A percentile compares a stretch with the other conserved stretches of the same genome.
These are phyloP conservation scores for Orbilia oligospora DNA, from an alignment of 2,329 filamentous ascomycete genomes.

Conservation along the genomic window DNA sequence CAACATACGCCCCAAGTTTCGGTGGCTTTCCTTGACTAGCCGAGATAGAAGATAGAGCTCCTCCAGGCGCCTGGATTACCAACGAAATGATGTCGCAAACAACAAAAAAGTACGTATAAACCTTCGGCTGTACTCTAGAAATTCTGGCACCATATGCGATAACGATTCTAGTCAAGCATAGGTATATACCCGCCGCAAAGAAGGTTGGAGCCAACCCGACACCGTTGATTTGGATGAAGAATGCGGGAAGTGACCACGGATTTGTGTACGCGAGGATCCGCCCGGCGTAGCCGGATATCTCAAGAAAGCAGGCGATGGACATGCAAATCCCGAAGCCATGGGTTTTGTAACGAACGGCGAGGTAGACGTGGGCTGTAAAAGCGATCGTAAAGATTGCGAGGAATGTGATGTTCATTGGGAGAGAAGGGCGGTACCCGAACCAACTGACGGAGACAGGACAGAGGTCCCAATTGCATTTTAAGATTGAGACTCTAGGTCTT, in stretches of 20 bases:
- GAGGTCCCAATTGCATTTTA: slow-evolving; percentile 66
- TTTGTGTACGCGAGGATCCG: slow-evolving; percentile 73
- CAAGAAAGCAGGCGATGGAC: slow-evolving; percentile 56
- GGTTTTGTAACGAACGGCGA: slow-evolving; percentile 46
- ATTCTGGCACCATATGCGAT: slow-evolving; percentile 71
- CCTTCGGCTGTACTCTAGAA: slow-evolving; percentile 68
- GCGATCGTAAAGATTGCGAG: slow-evolving; percentile 71
- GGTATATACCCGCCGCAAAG: slow-evolving; percentile 75
- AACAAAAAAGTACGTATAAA: slow-evolving; percentile 75
- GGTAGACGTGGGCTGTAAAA: slow-evolving; percentile 23
- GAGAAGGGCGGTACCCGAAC: slow-evolving; percentile 72
- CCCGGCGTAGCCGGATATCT: slow-evolving; percentile 73
- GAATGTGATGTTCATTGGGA: slow-evolving; percentile 72
- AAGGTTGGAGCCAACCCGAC: slow-evolving; percentile 78
- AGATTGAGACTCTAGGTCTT: slow-evolving; percentile 32
- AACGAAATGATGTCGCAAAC: slow-evolving; percentile 76
- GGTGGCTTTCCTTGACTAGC: slow-evolving; percentile 39
- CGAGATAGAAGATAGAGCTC: slow-evolving; percentile 71
- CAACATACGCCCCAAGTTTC: slow-evolving; percentile 69
- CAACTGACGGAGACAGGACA: slow-evolving; percentile 67
- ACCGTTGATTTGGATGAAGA: slow-evolving; percentile 74
- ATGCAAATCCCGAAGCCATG: slow-evolving; percentile 65
- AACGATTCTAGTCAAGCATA: slow-evolving; percentile 71
- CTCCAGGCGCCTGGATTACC: slow-evolving; percentile 74
- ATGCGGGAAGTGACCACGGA: slow-evolving; percentile 68